A percentile compares a stretch with the other conserved stretches of the same genome.
These are phyloP conservation scores for Talaromyces atroroseus DNA, from an alignment of 2,329 filamentous ascomycete species.

Conservation along the genomic window DNA sequence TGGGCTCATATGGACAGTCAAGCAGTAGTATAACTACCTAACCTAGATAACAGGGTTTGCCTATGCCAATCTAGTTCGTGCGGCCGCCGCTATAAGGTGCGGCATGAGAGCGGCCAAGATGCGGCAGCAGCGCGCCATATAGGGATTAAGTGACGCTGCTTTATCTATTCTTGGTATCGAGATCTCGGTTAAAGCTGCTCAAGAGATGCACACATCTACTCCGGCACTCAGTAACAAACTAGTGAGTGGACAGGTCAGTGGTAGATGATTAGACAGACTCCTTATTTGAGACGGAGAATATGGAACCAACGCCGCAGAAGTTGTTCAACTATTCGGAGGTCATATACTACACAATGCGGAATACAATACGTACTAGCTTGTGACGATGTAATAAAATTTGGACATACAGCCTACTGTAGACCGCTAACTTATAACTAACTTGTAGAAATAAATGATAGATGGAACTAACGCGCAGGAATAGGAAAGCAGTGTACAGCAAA, in stretches of 20 bases:
- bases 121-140: background rate
- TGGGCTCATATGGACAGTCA: too few relatives aligned
- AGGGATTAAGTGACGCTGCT: background rate
- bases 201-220: background rate
- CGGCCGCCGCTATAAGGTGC: background rate
- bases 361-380: slow-evolving; percentile 3
- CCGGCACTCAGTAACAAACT: background rate
- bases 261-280: too few relatives aligned
- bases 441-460: slow-evolving; percentile 1
- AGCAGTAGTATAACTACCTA: too few relatives aligned
- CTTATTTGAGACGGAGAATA: too few relatives aligned
- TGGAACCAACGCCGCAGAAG: too few relatives aligned
- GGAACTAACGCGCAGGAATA: background rate
- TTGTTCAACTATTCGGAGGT: background rate
- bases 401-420: background rate
- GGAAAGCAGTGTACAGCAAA: background rate
- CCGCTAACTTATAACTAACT: slow-evolving; percentile 1
- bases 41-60: background rate
- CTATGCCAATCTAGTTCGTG: background rate
- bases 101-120: background rate
- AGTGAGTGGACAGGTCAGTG: too few relatives aligned
- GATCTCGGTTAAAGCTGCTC: background rate
- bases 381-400: background rate
- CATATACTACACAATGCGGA: background rate
- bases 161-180: background rate